Base-by-base conservation (phyloP, 306 rosid genomes). In the Trichosanthes cucumerina region DNA sequence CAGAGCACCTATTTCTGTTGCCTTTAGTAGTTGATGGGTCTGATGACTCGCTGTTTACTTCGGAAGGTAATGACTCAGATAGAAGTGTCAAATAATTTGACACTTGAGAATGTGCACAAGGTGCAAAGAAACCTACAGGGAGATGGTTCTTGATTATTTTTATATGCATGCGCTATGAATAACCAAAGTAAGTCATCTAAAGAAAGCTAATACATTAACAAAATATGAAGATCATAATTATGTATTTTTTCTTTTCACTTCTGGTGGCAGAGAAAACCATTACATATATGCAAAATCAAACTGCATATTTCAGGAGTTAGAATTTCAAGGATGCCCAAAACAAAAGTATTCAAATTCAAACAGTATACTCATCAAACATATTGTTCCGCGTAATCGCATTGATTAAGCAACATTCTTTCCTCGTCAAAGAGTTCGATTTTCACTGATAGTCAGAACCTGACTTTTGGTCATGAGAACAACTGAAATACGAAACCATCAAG, bases 61-160 rank as follows among this genome's bases (percentile, higher is more conserved):
- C 96, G 49, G 86, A 85, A 80, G 97, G 97, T 66, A 92, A 82
- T 52, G 98, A 95, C 84, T 95, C 97, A 6, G 91, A 83, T 60
- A 88, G 64, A 78, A 95, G 90, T 80, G 92, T 91, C 54, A 95
- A 84, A 87, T 86, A 86, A 82, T 92, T 95, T 54, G 97, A 87
- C 19, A 95, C 91, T 83, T 82, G 97, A 82, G 93, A 84, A 81
- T 91, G 97, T 23, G 97, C 91, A 82, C 97, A 91, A 18, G 98
- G 98, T 8, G 98, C 97, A 78, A 84, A 89, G 87, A 92, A 95
- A 44, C 98, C 97, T 95, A 86, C 74, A 79, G 83, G 47, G 69
- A 52, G 60, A 69, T 53, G 23, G 12, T 72, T 46, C 38, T 72
- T 26, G 36, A 72, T 47, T 46, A 2, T 7, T 16, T 44, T 26